These are phyloP conservation scores for Oehlia diaphana DNA, from an alignment of 192 early-diverging fungal species.

Conservation along the genomic window DNA sequence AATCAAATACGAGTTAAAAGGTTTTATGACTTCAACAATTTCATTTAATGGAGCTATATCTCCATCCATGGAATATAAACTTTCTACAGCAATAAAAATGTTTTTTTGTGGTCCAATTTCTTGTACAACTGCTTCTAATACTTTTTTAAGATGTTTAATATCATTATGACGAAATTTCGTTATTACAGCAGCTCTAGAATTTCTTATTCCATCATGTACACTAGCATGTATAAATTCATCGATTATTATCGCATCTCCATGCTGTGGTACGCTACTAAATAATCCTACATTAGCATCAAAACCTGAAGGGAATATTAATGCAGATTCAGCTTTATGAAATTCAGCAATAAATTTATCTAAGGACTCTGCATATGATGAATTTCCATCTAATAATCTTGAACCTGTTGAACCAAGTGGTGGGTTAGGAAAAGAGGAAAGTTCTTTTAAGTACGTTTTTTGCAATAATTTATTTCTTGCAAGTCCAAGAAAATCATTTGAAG, in stretches of 20 bases:
- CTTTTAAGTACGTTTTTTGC: constrained; percentile 42
- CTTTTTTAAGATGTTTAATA: constrained; percentile 49
- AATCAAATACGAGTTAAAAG: constrained; percentile 60
- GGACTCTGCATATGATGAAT: constrained; percentile 59
- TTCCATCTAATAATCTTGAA: constrained; percentile 73
- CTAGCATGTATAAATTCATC: constrained; percentile 80
- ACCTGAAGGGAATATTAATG: constrained; percentile 82
- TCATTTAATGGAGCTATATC: constrained; percentile 68
- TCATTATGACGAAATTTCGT: constrained; percentile 68
- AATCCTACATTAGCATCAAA: constrained; percentile 82
- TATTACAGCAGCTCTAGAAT: constrained; percentile 47
- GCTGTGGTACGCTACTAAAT: constrained; percentile 66
- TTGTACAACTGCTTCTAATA: constrained; percentile 31
- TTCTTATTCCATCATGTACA: constrained; percentile 77
- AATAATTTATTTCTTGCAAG: constrained; percentile 56
- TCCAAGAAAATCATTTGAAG: constrained; percentile 83
- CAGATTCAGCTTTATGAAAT: constrained; percentile 58
- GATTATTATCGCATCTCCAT: constrained; percentile 63
- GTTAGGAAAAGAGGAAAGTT: constrained; percentile 43
- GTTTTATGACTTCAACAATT: constrained; percentile 53
- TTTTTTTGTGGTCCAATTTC: background rate
- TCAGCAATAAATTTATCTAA: constrained; percentile 65
- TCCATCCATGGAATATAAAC: constrained; percentile 86
- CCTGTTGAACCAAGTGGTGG: constrained; percentile 74
- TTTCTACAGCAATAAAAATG: constrained; percentile 74